A percentile compares a stretch with the other conserved stretches of the same genome.
Evolutionary conservation across 805 yeast species (phyloP).

Genomic region (Sungouiozyma intestinalis): DNA sequence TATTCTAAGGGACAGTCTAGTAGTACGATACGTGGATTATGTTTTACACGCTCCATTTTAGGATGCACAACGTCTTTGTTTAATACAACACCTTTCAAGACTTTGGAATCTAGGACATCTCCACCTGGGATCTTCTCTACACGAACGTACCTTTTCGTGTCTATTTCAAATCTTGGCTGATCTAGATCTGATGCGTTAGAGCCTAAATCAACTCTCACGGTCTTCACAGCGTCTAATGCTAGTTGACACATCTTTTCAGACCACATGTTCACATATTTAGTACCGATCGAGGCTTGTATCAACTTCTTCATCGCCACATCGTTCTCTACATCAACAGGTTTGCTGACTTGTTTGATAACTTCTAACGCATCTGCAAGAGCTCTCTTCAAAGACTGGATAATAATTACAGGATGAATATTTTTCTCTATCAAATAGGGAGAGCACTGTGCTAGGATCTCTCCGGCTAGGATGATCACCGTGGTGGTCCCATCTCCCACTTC

Average conservation of each 20-base stretch:
- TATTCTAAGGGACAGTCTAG: slow-evolving; percentile 96
- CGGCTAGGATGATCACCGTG: slow-evolving; percentile 91
- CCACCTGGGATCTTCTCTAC: slow-evolving; percentile 98
- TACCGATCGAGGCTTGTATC: slow-evolving; percentile 87
- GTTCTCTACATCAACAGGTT: slow-evolving; percentile 72
- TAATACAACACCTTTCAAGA: slow-evolving; percentile 82
- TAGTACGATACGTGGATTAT: slow-evolving; percentile 79
- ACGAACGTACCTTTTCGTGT: slow-evolving; percentile 83
- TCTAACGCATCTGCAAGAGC: slow-evolving; percentile 87
- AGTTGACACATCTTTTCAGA: slow-evolving; percentile 81
- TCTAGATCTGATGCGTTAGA: slow-evolving; percentile 29
- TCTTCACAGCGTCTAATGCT: slow-evolving; percentile 79
- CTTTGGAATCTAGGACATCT: slow-evolving; percentile 80
- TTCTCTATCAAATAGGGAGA: slow-evolving; percentile 84
- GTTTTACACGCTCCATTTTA: slow-evolving; percentile 83
- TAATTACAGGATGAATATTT: slow-evolving; percentile 93
- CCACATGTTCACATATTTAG: slow-evolving; percentile 90
- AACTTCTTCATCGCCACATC: slow-evolving; percentile 80
- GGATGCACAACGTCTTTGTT: slow-evolving; percentile 99
- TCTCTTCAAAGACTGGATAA: slow-evolving; percentile 85
- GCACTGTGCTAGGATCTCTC: slow-evolving; percentile 91
- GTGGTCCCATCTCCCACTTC: slow-evolving; percentile 99
- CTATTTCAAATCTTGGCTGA: slow-evolving; percentile 64
- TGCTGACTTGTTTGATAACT: slow-evolving; percentile 72
- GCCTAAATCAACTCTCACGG: slow-evolving; percentile 54